Percentiles rank a stretch among this genome's conserved stretches.
Conservation (phyloP, 2,329 filamentous ascomycete species). For the Aphanoascus verrucosus region DNA sequence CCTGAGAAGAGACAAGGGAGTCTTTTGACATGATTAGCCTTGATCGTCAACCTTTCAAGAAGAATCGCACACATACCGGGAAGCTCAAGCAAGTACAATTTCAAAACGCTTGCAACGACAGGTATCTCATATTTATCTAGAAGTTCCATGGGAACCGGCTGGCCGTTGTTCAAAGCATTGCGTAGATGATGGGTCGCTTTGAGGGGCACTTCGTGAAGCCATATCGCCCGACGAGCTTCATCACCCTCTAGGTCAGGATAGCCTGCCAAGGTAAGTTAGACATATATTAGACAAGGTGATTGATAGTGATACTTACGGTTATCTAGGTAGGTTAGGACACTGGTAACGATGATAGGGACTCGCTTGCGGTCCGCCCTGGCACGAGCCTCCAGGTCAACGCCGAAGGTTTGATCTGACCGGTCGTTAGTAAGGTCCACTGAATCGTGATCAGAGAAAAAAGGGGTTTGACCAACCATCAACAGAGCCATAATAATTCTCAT, state of each 20-base stretch:
- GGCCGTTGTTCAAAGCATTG: slow-evolving; percentile 74
- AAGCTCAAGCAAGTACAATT: slow-evolving; percentile 88
- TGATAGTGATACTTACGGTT: slow-evolving; percentile 45
- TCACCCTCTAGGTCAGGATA: slow-evolving; percentile 97
- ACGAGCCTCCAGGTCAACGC: slow-evolving; percentile 91
- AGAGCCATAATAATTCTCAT: slow-evolving; percentile 98
- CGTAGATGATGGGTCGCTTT: slow-evolving; percentile 75
- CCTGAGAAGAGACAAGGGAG: slow-evolving; percentile 93
- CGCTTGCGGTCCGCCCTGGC: slow-evolving; percentile 91
- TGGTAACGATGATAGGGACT: slow-evolving; percentile 83
- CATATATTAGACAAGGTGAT: neutral
- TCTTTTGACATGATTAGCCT: slow-evolving; percentile 46
- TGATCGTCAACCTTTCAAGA: neutral
- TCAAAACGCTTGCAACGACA: slow-evolving; percentile 82
- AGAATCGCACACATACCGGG: slow-evolving; percentile 53
- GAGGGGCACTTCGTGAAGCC: slow-evolving; percentile 86
- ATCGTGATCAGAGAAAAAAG: neutral
- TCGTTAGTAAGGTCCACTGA: neutral
- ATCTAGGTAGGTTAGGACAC: slow-evolving; percentile 87
- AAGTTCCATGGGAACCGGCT: slow-evolving; percentile 61
- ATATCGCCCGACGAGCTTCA: slow-evolving; percentile 81
- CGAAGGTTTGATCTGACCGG: slow-evolving; percentile 73
- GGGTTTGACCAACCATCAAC: slow-evolving; percentile 54
- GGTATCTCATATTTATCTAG: slow-evolving; percentile 87
- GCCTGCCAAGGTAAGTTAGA: slow-evolving; percentile 36